phyloP scores from a whole-genome alignment of 371 early-diverging fungal genomes.

The Thermomucor indicae-seudaticae region DNA sequence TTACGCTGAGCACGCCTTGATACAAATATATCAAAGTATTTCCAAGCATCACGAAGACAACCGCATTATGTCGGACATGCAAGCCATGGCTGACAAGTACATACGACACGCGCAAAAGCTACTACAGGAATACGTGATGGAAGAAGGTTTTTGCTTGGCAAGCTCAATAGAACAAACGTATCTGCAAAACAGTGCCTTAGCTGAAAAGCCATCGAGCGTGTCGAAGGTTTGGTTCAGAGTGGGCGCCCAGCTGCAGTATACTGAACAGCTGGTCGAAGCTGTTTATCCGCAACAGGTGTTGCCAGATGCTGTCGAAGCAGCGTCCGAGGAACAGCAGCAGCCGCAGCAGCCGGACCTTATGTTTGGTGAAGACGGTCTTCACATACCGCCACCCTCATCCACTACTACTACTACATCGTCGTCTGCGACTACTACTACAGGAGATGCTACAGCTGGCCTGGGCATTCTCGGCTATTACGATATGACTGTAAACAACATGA shows the following conservation, averaged over 20 bases:
- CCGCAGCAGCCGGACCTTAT: too few species aligned
- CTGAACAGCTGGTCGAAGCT: constrained; percentile 20
- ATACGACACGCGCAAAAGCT: constrained; percentile 24
- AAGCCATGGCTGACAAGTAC: constrained; percentile 22
- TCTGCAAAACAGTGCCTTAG: neutral
- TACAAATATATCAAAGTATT: constrained; percentile 33
- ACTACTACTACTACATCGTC: constrained; percentile 23
- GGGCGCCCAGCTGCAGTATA: constrained; percentile 12
- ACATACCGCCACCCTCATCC: constrained; percentile 19
- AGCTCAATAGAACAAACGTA: constrained; percentile 19
- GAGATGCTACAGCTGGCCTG: too few species aligned
- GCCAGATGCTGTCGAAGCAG: constrained; percentile 3
- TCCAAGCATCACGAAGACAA: constrained; percentile 13
- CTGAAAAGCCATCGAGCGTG: constrained; percentile 1
- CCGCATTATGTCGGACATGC: constrained; percentile 17
- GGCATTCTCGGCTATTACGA: constrained; percentile 21
- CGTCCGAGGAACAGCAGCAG: too few species aligned
- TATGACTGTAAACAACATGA: constrained; percentile 37
- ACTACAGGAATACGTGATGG: constrained; percentile 30
- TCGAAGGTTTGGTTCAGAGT: constrained; percentile 24
- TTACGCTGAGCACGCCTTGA: constrained; percentile 34
- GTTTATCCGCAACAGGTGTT: constrained; percentile 17
- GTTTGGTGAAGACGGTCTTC: constrained; percentile 8
- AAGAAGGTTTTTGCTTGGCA: constrained; percentile 26
- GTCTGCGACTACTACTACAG: constrained; percentile 11